phyloP scores from a whole-genome alignment of 306 rosid genomes.

The Rosa rugosa region DNA sequence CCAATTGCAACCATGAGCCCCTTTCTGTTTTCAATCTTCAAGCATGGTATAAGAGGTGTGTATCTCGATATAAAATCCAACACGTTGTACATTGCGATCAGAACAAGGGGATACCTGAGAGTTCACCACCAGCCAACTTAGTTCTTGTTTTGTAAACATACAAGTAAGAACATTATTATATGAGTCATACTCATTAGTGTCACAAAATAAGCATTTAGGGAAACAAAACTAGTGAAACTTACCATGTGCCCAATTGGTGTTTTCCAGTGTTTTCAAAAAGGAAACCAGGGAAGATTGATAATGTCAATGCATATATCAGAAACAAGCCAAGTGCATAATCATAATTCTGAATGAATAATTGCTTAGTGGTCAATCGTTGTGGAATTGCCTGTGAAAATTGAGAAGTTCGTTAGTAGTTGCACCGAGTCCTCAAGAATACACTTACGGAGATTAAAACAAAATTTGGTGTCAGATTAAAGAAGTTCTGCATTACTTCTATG shows the following conservation, averaged over 20 bases:
- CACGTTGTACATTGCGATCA: conserved; percentile 62
- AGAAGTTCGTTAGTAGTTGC: neutral
- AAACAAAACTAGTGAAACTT: conserved; percentile 8
- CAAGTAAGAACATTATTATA: neutral
- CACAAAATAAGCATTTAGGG: neutral
- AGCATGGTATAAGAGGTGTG: conserved; percentile 54
- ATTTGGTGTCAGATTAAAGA: neutral
- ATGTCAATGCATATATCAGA: conserved; percentile 58
- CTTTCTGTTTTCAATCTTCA: conserved; percentile 73
- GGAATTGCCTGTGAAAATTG: conserved; percentile 36
- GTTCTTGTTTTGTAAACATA: neutral
- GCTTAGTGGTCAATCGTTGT: conserved; percentile 52
- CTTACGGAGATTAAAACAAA: neutral
- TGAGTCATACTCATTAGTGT: neutral
- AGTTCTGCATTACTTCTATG: conserved; percentile 36
- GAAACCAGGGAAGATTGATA: conserved; percentile 88
- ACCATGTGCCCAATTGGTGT: conserved; percentile 79
- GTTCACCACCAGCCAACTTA: conserved; percentile 11
- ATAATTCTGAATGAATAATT: conserved; percentile 44
- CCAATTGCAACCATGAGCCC: conserved; percentile 44
- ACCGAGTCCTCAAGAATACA: neutral
- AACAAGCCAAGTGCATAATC: conserved; percentile 62
- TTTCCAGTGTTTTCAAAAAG: conserved; percentile 80
- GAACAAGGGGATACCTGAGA: conserved; percentile 71
- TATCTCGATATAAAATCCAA: conserved; percentile 65